Evolutionary conservation across 148 eudicot species (phyloP).

Genomic region (Fagopyrum esculentum): DNA sequence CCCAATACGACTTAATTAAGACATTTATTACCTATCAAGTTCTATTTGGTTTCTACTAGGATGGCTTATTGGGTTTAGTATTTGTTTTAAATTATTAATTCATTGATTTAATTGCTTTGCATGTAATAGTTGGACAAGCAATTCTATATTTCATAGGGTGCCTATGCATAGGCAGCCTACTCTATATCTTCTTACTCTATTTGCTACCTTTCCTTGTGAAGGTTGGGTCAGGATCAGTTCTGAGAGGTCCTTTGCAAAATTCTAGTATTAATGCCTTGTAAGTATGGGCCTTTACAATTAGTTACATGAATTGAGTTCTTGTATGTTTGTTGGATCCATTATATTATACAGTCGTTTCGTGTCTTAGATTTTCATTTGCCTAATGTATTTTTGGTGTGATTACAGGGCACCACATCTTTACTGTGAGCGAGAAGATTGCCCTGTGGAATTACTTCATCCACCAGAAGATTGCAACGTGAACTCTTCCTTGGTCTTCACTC

Average conservation of each 20-base stretch:
- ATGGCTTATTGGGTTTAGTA: background rate
- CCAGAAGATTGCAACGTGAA: constrained; percentile 93
- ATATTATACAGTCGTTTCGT: constrained; percentile 6
- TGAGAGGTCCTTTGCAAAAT: constrained; percentile 69
- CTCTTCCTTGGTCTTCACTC: constrained; percentile 76
- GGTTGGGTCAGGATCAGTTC: constrained; percentile 73
- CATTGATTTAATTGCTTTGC: background rate
- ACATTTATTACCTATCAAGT: background rate
- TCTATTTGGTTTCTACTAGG: background rate
- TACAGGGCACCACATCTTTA: constrained; percentile 60
- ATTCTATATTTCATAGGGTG: constrained; percentile 3
- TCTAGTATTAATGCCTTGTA: constrained; percentile 47
- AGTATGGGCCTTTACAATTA: constrained; percentile 19
- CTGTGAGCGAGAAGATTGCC: constrained; percentile 67
- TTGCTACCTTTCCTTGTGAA: constrained; percentile 25
- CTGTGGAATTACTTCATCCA: constrained; percentile 77
- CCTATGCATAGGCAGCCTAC: background rate
- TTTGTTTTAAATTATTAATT: background rate
- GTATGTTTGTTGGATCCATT: background rate
- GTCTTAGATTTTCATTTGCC: constrained; percentile 9
- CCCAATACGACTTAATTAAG: background rate
- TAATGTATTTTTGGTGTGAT: constrained; percentile 13
- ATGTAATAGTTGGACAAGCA: background rate
- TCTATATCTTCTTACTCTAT: constrained; percentile 3
- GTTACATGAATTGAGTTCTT: constrained; percentile 8